Conservation (phyloP, 2,329 filamentous ascomycete genomes). For the Celoporthe dispersa region DNA sequence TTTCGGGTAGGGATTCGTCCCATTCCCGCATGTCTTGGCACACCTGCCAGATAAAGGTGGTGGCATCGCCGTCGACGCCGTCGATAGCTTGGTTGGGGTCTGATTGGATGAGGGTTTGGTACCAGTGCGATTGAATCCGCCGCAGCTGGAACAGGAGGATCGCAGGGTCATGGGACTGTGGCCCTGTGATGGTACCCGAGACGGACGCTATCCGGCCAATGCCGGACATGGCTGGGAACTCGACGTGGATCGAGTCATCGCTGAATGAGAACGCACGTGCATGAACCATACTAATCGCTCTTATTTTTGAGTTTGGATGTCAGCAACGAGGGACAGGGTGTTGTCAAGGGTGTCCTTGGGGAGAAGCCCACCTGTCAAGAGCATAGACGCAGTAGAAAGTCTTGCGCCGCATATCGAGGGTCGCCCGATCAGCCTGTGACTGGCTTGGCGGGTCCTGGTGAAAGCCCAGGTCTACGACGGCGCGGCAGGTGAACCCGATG, state of each 20-base stretch:
- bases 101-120: conserved; percentile 84
- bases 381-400: conserved; percentile 92
- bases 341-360: background rate
- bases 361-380: conserved; percentile 71
- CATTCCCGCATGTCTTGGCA: conserved; percentile 79
- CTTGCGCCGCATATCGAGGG: conserved; percentile 76
- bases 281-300: conserved; percentile 86
- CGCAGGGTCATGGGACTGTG: conserved; percentile 67
- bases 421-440: conserved; percentile 67
- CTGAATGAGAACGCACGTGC: conserved; percentile 91
- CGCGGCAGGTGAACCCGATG: conserved; percentile 86
- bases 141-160: conserved; percentile 81
- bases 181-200: conserved; percentile 49
- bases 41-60: conserved; percentile 75
- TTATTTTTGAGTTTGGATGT: conserved; percentile 47
- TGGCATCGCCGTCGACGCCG: conserved; percentile 53
- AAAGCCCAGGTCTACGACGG: conserved; percentile 85
- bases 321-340: conserved; percentile 30
- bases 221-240: conserved; percentile 65
- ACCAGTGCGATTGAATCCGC: conserved; percentile 86
- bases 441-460: conserved; percentile 87
- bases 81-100: conserved; percentile 66
- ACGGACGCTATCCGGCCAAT: conserved; percentile 48
- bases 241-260: conserved; percentile 83
- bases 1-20: conserved; percentile 75